phyloP scores from a whole-genome alignment of 768 basidiomycete species.

The Roridomyces roridus region DNA sequence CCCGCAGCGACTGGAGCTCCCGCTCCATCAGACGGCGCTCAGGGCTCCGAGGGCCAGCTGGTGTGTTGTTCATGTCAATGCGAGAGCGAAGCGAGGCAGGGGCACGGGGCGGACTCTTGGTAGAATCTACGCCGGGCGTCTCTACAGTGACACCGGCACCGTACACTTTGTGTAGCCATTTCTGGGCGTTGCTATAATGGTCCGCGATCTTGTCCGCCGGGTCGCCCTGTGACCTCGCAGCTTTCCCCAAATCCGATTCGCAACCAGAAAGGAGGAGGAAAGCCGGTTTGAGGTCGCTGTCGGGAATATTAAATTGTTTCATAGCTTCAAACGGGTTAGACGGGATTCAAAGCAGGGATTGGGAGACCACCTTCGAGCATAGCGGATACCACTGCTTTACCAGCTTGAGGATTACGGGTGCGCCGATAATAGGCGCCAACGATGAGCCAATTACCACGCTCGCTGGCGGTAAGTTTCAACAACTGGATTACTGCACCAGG shows the following conservation, averaged over 20 bases:
- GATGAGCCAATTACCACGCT: constrained; percentile 61
- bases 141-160: constrained; percentile 30
- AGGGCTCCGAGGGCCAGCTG: constrained; percentile 11
- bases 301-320: constrained; percentile 39
- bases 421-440: constrained; percentile 61
- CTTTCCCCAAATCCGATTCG: constrained; percentile 52
- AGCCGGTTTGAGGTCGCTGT: constrained; percentile 51
- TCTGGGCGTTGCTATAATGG: constrained; percentile 47
- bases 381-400: constrained; percentile 47
- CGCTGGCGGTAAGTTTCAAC: constrained; percentile 49
- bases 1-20: constrained; percentile 46
- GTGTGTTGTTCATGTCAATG: constrained; percentile 7
- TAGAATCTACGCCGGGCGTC: background rate
- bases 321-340: constrained; percentile 41
- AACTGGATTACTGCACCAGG: constrained; percentile 51
- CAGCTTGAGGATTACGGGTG: constrained; percentile 49
- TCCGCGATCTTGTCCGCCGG: constrained; percentile 34
- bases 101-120: constrained; percentile 4
- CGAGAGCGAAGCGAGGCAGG: constrained; percentile 12
- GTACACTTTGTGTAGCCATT: constrained; percentile 57
- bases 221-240: constrained; percentile 31
- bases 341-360: constrained; percentile 7
- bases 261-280: constrained; percentile 61
- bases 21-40: constrained; percentile 32
- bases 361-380: constrained; percentile 52